Base-by-base conservation (phyloP, 1,139 yeast species). In the Kurtzmaniella natalensis region DNA sequence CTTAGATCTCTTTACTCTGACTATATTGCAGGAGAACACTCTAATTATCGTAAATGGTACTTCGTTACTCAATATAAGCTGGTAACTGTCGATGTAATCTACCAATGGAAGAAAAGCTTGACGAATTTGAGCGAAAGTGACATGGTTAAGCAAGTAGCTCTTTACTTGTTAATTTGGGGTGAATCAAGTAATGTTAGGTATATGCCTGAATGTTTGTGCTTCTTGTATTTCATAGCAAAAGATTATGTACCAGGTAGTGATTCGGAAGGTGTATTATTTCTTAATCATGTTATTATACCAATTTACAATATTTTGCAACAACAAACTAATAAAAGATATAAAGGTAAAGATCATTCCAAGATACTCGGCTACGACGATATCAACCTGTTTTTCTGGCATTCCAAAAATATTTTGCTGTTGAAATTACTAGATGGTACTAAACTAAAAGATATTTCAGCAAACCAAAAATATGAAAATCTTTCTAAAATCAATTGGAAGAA, bases 301-400 rank as follows among this genome's bases (percentile, higher is more conserved):
- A 34, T 74, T 10, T 74, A 72, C 46, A 49, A 55, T 18, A 72
- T 50, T 33, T 51, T 70, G 6, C 49, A 68, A 36, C 62, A 59
- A 32, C 74, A 69, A 36, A 70, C 61, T 39, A 57, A 56, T 21
- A 27, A 45, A 3, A 28, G 46, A 1, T 42, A 50, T 6, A 65
- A 65, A 24, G 76, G 69, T 0, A 72, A 66, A 33, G 96, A 87
- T 51, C 96, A 87, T 50, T 64, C 72, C 38, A 62, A 70, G 25
- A 72, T 79, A 2, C 78, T 87, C 41, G 95, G 96, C 0, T 87
- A 87, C 50, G 96, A 87, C 54, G 96, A 87, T 52, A 68, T 85
- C 34, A 87, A 87, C 53, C 95, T 83, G 50, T 64, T 82, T 16
- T 87, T 87, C 50, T 87, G 96, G 96, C 78, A 78, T 44, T 71